Percentiles rank a stretch among this genome's conserved stretches.
phyloP scores from a whole-genome alignment of 2,329 filamentous ascomycete genomes.

The Colletotrichum tofieldiae region DNA sequence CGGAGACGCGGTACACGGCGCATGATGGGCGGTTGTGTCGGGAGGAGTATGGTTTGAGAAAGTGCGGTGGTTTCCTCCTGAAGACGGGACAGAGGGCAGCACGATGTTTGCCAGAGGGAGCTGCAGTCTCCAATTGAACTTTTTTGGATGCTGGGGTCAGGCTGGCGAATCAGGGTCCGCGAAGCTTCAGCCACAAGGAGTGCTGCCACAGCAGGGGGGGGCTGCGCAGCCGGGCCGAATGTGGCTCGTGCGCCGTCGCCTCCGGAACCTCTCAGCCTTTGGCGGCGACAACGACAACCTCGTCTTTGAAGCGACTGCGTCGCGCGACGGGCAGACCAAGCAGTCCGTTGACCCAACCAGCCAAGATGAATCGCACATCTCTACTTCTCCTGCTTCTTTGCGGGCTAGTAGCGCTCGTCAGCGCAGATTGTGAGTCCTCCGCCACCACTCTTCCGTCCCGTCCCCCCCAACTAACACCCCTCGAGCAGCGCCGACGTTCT shows the following conservation, averaged over 20 bases:
- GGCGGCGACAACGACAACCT: slow-evolving; percentile 30
- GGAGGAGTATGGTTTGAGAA: slow-evolving; percentile 3
- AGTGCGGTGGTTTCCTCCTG: neutral
- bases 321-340: neutral
- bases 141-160: slow-evolving; percentile 40
- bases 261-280: slow-evolving; percentile 24
- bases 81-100: neutral
- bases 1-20: slow-evolving; percentile 59
- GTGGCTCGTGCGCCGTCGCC: slow-evolving; percentile 26
- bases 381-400: slow-evolving; percentile 56
- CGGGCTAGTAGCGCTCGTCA: slow-evolving; percentile 53
- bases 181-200: slow-evolving; percentile 36
- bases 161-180: slow-evolving; percentile 32
- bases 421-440: slow-evolving; percentile 60
- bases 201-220: neutral
- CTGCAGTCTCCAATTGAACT: slow-evolving; percentile 39
- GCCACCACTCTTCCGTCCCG: slow-evolving; percentile 9
- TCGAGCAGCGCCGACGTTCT: slow-evolving; percentile 74
- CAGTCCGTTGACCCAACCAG: neutral
- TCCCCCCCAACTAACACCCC: slow-evolving; percentile 45
- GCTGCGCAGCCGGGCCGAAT: neutral
- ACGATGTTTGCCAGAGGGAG: slow-evolving; percentile 27
- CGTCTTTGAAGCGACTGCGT: neutral
- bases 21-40: slow-evolving; percentile 51
- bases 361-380: slow-evolving; percentile 51